phyloP scores from a whole-genome alignment of 176 grass and related monocot species.

The Oryza australiensis region DNA sequence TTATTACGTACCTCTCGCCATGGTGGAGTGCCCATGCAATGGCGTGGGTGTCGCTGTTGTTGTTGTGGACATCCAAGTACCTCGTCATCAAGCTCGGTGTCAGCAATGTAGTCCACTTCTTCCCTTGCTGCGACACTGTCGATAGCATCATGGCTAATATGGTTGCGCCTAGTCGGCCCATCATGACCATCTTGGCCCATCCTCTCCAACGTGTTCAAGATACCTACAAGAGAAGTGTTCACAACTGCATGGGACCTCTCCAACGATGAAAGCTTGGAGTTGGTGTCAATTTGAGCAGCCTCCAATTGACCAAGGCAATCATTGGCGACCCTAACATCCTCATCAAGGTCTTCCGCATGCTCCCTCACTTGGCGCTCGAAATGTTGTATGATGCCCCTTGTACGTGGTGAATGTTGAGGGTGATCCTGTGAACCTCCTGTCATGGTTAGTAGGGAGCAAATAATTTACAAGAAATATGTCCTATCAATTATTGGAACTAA shows the following conservation, averaged over 20 bases:
- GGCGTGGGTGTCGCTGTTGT: background rate
- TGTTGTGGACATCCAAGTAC: no score
- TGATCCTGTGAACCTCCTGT: no score
- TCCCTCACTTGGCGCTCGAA: no score
- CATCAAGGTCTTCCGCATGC: no score
- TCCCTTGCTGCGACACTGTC: background rate
- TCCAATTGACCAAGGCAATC: no score
- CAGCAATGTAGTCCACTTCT: background rate
- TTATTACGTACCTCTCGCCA: no score
- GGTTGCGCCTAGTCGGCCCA: background rate
- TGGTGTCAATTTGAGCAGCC: background rate
- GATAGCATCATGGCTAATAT: background rate
- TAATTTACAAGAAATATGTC: no score
- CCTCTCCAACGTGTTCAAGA: background rate
- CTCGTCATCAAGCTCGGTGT: background rate
- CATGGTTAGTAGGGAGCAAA: no score
- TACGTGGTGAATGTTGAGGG: background rate
- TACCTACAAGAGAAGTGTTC: background rate
- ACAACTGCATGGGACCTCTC: background rate
- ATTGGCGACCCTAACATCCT: no score
- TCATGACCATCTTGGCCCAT: background rate
- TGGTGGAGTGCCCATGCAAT: background rate
- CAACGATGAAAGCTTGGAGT: background rate
- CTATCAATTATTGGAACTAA: no score
- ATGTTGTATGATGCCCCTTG: no score